Evolutionary conservation across 1,139 yeast genomes (phyloP), one percentile per base, ranked within the genome.

Genomic region (Blastobotrys serpentis): DNA sequence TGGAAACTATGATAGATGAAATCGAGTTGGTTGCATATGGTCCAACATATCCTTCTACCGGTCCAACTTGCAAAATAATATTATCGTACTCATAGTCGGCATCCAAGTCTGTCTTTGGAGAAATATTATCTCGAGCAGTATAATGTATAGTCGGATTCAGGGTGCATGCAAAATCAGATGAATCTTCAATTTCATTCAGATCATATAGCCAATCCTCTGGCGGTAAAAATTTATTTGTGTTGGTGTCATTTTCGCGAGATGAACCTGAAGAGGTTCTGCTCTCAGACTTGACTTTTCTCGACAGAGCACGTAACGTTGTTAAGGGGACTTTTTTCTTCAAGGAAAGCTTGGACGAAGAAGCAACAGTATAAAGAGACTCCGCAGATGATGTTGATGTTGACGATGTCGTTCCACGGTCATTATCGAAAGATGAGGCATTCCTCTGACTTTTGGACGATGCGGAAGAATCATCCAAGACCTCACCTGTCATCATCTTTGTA

Each of bases 81-180:
- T 75, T 80, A 52, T 81, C 86, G 55, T 79, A 76, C 48, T 81
- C 82, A 46, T 64, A 70, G 1, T 64, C 63, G 2, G 76, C 72
- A 44, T 78, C 78, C 0, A 70, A 69, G 2, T 63, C 62, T 29
- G 70, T 64, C 1, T 66, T 51, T 0, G 86, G 86, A 2, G 64
- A 49, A 4, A 54, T 56, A 49, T 67, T 73, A 2, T 78, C 83
- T 0, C 65, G 69, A 13, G 70, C 75, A 16, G 66, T 60, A 55
- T 79, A 79, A 23, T 67, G 56, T 4, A 59, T 55, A 1, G 72
- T 69, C 0, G 79, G 78, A 25, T 63, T 57, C 38, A 65, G 44
- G n/a, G 48, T 50, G 52, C 56, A 18, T 14, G 46, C 30, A 14
- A 10, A 17, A 40, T 30, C 39, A 2, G 43, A 16, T 17, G 38